A percentile compares a stretch with the other conserved stretches of the same genome.
phyloP scores from a whole-genome alignment of 768 basidiomycete genomes.

The Mycena rosella region DNA sequence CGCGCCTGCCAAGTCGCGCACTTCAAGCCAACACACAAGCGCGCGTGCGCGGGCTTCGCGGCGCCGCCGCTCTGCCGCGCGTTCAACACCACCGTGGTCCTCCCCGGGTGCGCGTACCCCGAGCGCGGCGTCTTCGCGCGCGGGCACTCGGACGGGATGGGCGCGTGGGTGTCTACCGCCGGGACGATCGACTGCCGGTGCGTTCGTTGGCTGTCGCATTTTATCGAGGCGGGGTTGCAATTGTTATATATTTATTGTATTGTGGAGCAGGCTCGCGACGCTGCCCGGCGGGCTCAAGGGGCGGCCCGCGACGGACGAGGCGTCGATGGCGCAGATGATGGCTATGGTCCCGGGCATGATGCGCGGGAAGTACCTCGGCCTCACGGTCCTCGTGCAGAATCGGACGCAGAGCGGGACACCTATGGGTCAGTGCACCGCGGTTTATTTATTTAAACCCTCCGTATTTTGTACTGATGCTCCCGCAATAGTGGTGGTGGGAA shows the following conservation, averaged over 20 bases:
- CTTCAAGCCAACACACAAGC: slow-evolving; percentile 27
- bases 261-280: slow-evolving; percentile 9
- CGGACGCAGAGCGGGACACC: slow-evolving; percentile 16
- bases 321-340: slow-evolving; percentile 6
- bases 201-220: not conserved
- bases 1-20: slow-evolving; percentile 31
- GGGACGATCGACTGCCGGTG: slow-evolving; percentile 31
- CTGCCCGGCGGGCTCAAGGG: slow-evolving; percentile 5
- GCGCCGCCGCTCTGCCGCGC: slow-evolving; percentile 33
- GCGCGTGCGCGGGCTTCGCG: slow-evolving; percentile 23
- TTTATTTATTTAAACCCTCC: not conserved
- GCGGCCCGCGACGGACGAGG: not conserved
- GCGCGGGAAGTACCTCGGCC: slow-evolving; percentile 14
- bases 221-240: too few species aligned
- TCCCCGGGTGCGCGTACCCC: slow-evolving; percentile 26
- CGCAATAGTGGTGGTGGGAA: slow-evolving; percentile 22
- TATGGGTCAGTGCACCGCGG: slow-evolving; percentile 28
- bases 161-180: slow-evolving; percentile 25
- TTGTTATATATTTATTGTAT: too few species aligned
- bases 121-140: slow-evolving; percentile 21
- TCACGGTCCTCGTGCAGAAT: slow-evolving; percentile 28
- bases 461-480: not conserved
- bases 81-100: slow-evolving; percentile 24
- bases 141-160: slow-evolving; percentile 24
- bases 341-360: slow-evolving; percentile 13